Conservation (phyloP, 768 basidiomycete species). For the Atractiella rhizophila region DNA sequence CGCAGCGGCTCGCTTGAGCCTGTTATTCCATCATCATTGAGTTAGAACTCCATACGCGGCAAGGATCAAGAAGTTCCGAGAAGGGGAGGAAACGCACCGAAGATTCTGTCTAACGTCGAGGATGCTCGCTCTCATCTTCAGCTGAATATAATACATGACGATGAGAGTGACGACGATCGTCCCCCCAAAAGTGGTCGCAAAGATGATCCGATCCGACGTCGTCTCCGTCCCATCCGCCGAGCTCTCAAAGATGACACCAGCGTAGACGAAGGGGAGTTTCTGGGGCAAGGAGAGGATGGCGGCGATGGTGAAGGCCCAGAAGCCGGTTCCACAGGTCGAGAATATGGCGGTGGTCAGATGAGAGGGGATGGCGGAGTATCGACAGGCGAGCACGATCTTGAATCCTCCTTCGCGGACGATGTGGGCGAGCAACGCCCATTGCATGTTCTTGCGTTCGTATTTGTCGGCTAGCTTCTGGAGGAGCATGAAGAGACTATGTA, state of each 20-base stretch:
- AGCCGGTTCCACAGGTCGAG: conserved; percentile 64
- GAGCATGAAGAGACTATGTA: conserved; percentile 48
- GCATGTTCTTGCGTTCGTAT: conserved; percentile 24
- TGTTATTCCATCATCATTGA: no score
- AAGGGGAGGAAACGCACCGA: no score
- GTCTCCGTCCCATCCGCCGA: conserved; percentile 20
- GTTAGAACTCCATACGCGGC: no score
- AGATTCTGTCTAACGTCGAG: no score
- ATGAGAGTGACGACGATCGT: no score
- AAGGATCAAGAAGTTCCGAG: no score
- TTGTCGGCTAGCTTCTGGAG: conserved; percentile 50
- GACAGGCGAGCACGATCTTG: conserved; percentile 48
- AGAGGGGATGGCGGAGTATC: conserved; percentile 59
- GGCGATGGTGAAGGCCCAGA: conserved; percentile 49
- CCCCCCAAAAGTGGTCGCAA: no score
- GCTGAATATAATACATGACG: no score
- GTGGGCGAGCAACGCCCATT: conserved; percentile 29
- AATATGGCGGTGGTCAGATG: conserved; percentile 77
- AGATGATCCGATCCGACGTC: no score
- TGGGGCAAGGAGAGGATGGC: conserved; percentile 65
- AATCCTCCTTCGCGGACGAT: conserved; percentile 71
- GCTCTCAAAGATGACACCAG: conserved; percentile 32
- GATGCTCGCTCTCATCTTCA: no score
- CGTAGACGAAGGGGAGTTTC: conserved; percentile 73
- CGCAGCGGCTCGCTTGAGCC: no score